Percentiles rank a stretch among this genome's conserved stretches.
These are phyloP conservation scores for Eremochloa ophiuroides DNA, from an alignment of 176 grass and related monocot genomes.

Conservation along the genomic window DNA sequence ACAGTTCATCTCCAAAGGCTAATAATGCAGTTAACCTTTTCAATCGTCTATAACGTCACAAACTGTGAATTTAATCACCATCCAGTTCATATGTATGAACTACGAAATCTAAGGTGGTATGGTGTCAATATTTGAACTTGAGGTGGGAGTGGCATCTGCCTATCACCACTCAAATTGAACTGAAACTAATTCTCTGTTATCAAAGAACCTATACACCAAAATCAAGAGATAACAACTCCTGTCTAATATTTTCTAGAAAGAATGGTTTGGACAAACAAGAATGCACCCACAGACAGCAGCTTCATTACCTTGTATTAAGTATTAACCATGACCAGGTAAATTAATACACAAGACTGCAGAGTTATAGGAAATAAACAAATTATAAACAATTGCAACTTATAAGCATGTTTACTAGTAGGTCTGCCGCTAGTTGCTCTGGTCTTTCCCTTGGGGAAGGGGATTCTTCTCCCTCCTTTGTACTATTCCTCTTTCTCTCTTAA, in stretches of 20 bases:
- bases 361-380: neutral
- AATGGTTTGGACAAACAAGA: slow-evolving; percentile 8
- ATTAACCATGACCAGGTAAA: slow-evolving; percentile 3
- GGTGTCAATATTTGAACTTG: neutral
- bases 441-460: neutral
- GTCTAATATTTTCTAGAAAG: slow-evolving; percentile 10
- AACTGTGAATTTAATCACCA: neutral
- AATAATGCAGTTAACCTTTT: neutral
- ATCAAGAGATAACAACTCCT: neutral
- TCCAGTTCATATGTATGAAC: neutral
- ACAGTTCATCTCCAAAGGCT: neutral
- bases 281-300: neutral
- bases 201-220: slow-evolving; percentile 14
- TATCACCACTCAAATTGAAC: neutral
- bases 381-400: neutral
- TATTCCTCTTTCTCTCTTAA: neutral
- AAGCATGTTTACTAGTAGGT: neutral
- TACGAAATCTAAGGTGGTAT: neutral
- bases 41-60: neutral
- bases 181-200: neutral
- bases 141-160: neutral
- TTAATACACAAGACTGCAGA: neutral
- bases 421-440: neutral
- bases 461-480: neutral
- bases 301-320: neutral